Evolutionary conservation across 2,329 filamentous ascomycete species (phyloP), one percentile per base, ranked within the genome.

Genomic region (Cucurbitaria berberidis): DNA sequence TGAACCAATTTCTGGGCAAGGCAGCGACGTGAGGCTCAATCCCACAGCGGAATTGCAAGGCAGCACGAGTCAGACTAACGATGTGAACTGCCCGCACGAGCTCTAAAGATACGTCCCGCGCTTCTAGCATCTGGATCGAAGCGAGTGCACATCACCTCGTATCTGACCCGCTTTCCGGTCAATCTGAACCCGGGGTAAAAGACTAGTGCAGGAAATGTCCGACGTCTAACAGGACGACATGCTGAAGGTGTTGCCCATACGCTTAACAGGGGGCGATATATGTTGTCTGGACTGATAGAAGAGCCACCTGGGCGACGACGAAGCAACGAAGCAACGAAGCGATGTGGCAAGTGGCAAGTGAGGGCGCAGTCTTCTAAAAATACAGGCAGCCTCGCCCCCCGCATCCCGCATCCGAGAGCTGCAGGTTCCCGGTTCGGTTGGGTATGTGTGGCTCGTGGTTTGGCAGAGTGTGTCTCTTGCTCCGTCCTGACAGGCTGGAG

Each of bases 1-100:
- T 75, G 7, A 57, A 60, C 32, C 73, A 74, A 36, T 75, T 75
- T 39, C 48, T 75, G 10, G 73, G 73, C 13, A 74, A 68, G 53
- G 51, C 57, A 16, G 48, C 48, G 3, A 41, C 55, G 4, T 73
- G 21, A 34, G 6, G 19, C 8, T 13, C 30, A 8, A 13, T 24
- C 10, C 8, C 36, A n/a, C 15, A 24, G 19, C 32, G 35, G 10
- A 34, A 24, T 13, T 5, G 40, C 38, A 42, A 34, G 42, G 26
- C 21, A 15, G 9, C 19, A 27, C 11, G 15, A 19, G 11, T 36
- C 42, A 35, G 39, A 34, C 16, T 2, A 32, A n/a, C n/a, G 10
- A 18, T 18, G 30, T 15, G 15, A 30, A 7, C 27, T 27, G 30
- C 5, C 16, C 45, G 45, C 18, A 39, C 16, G 27, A 51, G 43